These are phyloP conservation scores for Suillus placidus DNA, from an alignment of 768 basidiomycete species.

Conservation along the genomic window DNA sequence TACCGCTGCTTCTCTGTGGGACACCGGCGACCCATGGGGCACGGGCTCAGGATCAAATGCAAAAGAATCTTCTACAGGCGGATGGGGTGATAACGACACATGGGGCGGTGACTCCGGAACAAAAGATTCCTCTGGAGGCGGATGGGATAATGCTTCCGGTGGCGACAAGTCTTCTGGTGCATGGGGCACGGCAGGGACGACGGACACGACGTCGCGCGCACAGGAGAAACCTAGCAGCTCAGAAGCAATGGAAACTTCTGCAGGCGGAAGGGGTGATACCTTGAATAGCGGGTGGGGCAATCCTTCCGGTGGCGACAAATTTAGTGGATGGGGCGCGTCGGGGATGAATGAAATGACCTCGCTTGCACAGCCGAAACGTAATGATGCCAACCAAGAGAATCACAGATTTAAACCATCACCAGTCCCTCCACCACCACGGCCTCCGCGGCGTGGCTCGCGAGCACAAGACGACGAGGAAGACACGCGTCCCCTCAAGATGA, in stretches of 20 bases:
- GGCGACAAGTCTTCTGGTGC: too few relatives aligned
- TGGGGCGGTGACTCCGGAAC: background rate
- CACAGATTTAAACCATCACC: conserved; percentile 12
- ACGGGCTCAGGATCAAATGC: conserved; percentile 14
- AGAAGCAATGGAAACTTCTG: background rate
- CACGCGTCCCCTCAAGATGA: conserved; percentile 14
- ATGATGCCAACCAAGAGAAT: conserved; percentile 10
- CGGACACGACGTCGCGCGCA: background rate
- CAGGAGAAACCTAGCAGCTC: background rate
- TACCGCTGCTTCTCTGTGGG: background rate
- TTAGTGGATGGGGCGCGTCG: background rate
- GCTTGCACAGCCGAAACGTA: background rate
- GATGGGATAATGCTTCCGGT: background rate
- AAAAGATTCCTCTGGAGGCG: background rate
- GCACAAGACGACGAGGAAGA: conserved; percentile 18
- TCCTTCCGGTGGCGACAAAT: background rate
- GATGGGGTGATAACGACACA: background rate
- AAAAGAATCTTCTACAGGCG: background rate
- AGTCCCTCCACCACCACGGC: conserved; percentile 30
- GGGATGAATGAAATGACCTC: background rate
- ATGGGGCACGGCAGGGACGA: background rate
- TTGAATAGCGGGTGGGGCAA: background rate
- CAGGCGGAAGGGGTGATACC: background rate
- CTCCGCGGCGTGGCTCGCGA: conserved; percentile 14
- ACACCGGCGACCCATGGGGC: conserved; percentile 8